phyloP scores from a whole-genome alignment of 2,329 filamentous ascomycete genomes.

The Aureobasidium vineae region DNA sequence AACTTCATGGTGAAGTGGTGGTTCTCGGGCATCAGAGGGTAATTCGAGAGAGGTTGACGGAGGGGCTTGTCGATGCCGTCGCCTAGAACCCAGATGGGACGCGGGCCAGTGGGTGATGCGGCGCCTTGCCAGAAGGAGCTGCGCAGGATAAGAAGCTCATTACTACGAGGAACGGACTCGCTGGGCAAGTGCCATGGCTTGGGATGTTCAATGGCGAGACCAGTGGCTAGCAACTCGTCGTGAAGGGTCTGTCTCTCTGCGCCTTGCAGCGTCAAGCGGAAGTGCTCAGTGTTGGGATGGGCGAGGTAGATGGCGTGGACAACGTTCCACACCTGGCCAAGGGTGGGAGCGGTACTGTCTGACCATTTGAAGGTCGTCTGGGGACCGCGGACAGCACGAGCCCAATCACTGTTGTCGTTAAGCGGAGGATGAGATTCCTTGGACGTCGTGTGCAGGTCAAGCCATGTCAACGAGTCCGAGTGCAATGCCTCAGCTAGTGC shows the following conservation, averaged over 20 bases:
- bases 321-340: constrained; percentile 51
- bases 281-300: constrained; percentile 47
- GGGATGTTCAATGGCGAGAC: constrained; percentile 47
- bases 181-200: constrained; percentile 34
- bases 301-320: constrained; percentile 48
- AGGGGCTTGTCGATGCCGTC: constrained; percentile 31
- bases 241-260: constrained; percentile 40
- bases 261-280: constrained; percentile 46
- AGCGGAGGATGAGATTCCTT: constrained; percentile 33
- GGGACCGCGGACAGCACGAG: constrained; percentile 47
- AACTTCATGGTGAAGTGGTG: constrained; percentile 51
- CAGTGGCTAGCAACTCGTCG: constrained; percentile 44
- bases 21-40: constrained; percentile 45
- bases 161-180: constrained; percentile 39
- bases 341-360: constrained; percentile 39
- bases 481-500: constrained; percentile 43
- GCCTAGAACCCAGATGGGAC: constrained; percentile 40
- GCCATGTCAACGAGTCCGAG: constrained; percentile 41
- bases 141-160: constrained; percentile 52
- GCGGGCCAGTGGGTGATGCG: constrained; percentile 44
- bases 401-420: constrained; percentile 43
- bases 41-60: constrained; percentile 35
- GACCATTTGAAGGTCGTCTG: constrained; percentile 46
- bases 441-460: constrained; percentile 37
- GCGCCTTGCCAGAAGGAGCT: constrained; percentile 50